Evolutionary conservation across 495 filamentous ascomycete species (phyloP).

Genomic region (Aspergillus biplanus): DNA sequence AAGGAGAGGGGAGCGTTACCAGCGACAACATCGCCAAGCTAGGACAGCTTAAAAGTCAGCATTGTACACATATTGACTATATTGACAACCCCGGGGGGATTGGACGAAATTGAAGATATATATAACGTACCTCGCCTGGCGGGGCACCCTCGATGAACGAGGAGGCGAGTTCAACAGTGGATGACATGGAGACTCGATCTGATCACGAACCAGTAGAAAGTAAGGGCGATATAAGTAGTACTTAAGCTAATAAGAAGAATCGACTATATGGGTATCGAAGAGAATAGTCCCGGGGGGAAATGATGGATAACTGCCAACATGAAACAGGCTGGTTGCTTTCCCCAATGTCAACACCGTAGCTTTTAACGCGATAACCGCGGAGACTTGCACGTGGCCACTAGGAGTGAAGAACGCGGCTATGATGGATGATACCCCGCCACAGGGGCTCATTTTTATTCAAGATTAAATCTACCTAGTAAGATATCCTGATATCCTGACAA

Average conservation of each 20-base stretch:
- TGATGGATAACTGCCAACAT: slow-evolving; percentile 1
- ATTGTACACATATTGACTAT: background rate
- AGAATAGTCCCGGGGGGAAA: background rate
- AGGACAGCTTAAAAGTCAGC: slow-evolving; percentile 7
- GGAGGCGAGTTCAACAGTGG: slow-evolving; percentile 66
- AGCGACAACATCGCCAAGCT: slow-evolving; percentile 90
- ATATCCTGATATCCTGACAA: no score
- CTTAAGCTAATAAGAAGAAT: background rate
- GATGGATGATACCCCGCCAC: no score
- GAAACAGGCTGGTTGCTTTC: slow-evolving; percentile 15
- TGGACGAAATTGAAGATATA: background rate
- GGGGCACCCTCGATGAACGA: slow-evolving; percentile 94
- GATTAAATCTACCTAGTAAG: no score
- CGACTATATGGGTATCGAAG: background rate
- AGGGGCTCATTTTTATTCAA: no score
- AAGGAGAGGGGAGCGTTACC: slow-evolving; percentile 56
- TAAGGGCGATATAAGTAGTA: background rate
- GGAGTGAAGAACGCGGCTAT: background rate
- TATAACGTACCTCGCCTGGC: slow-evolving; percentile 83
- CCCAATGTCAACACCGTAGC: slow-evolving; percentile 30
- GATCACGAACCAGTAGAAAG: background rate
- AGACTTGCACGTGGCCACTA: slow-evolving; percentile 15
- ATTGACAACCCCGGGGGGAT: background rate
- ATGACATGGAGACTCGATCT: slow-evolving; percentile 35
- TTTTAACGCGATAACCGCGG: slow-evolving; percentile 30